Evolutionary conservation across 1,284 basidiomycete genomes (phyloP).

Genomic region (Exobasidium rhododendri): DNA sequence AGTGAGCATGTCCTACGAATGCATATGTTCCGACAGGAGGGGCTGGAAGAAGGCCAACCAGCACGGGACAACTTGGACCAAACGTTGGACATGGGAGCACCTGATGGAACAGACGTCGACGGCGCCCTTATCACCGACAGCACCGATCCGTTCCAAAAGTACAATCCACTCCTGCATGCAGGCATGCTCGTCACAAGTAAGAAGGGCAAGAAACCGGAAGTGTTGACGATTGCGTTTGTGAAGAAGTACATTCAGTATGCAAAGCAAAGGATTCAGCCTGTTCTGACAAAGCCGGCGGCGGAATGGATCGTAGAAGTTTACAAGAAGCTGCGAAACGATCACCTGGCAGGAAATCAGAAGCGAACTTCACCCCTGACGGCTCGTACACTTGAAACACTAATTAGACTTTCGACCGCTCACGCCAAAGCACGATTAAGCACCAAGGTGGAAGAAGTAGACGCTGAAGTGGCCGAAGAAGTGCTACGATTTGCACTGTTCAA

Average conservation of each 20-base stretch:
- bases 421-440: conserved; percentile 87
- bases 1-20: conserved; percentile 97
- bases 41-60: conserved; percentile 82
- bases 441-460: conserved; percentile 81
- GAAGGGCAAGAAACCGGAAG: conserved; percentile 63
- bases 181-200: conserved; percentile 62
- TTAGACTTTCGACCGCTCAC: conserved; percentile 95
- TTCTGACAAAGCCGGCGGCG: conserved; percentile 85
- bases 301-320: conserved; percentile 93
- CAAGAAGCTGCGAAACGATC: conserved; percentile 85
- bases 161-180: conserved; percentile 88
- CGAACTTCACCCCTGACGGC: conserved; percentile 97
- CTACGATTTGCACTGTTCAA: conserved; percentile 97
- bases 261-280: conserved; percentile 70
- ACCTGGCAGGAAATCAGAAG: conserved; percentile 83
- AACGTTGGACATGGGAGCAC: conserved; percentile 47
- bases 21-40: conserved; percentile 94
- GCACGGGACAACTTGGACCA: conserved; percentile 76
- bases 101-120: conserved; percentile 38
- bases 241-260: conserved; percentile 99
- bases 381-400: conserved; percentile 96
- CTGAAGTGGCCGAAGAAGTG: conserved; percentile 86
- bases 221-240: conserved; percentile 87
- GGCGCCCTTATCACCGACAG: conserved; percentile 38
- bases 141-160: conserved; percentile 71